Base-by-base conservation (phyloP, 208 protist species). In the Polymyxa betae region DNA sequence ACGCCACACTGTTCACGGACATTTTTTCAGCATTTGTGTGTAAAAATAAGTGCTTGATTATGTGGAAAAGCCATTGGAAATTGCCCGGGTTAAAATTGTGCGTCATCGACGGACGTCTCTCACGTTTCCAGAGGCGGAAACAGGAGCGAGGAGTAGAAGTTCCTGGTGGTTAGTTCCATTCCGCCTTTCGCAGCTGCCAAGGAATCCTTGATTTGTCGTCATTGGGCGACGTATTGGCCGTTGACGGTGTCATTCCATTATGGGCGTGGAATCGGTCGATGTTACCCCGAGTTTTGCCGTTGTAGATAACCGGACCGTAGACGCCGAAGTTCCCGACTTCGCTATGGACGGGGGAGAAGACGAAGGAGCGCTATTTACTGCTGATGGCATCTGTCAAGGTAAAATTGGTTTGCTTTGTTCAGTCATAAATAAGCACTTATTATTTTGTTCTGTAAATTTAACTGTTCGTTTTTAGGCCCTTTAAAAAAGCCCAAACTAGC, bases 271-370 rank as follows among this genome's bases (percentile, higher is more conserved):
- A n/a, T n/a, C n/a, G n/a, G n/a, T n/a, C n/a, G n/a, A n/a, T n/a
- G n/a, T n/a, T n/a, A n/a, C n/a, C n/a, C n/a, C n/a, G n/a, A n/a
- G n/a, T n/a, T n/a, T n/a, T n/a, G n/a, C n/a, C 49, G 24, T 60
- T 24, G 49, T 60, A 29, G 49, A 5, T 60, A 24, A 24, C 49
- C 49, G 12, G 12, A n/a, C 5, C n/a, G 72, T 43, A 5, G 72
- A 82, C 40, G 5, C 72, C 72, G 72, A 82, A 35, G 72, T 38
- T 5, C n/a, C 40, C 5, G 72, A 82, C n/a, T 35, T 82, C 72
- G 16, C 5, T 20, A 82, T 82, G 72, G 72, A 82, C 5, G 35
- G 35, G 5, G 72, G 35, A 82, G 10, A 5, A 12, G 72, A 82
- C 5, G 72, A 43, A 38, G 72, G 49, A 24, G 49, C 12, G 49